phyloP scores from a whole-genome alignment of 75 land plant genomes.

The Isoetes taiwanensis region DNA sequence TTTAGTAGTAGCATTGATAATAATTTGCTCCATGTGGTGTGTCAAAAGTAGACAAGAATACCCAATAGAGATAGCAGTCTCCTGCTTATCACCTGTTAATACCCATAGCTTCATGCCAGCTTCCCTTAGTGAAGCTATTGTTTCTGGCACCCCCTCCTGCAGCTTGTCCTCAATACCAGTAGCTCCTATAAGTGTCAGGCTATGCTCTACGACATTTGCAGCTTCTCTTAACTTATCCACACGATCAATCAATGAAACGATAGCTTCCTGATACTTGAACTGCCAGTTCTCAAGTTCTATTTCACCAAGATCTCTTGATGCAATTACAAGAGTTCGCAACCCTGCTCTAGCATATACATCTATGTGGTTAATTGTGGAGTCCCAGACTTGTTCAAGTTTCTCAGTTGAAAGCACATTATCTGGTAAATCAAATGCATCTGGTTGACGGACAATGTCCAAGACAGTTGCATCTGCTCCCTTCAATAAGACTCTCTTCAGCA shows the following conservation, averaged over 20 bases:
- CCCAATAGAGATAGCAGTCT: constrained; percentile 96
- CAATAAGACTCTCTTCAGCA: too few relatives aligned
- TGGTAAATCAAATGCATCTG: too few relatives aligned
- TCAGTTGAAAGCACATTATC: too few relatives aligned
- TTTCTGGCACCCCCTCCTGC: constrained; percentile 89
- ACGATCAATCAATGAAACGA: constrained; percentile 51
- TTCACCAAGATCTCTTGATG: constrained; percentile 39
- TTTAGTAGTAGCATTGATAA: constrained; percentile 48
- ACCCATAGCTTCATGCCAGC: constrained; percentile 99
- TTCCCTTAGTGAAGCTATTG: constrained; percentile 65
- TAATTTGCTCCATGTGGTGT: constrained; percentile 60
- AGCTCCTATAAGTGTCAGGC: constrained; percentile 59
- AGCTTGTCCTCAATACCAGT: constrained; percentile 90
- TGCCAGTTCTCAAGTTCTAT: constrained; percentile 79
- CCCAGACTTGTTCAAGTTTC: too few relatives aligned
- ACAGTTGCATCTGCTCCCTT: too few relatives aligned
- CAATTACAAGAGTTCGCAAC: constrained; percentile 78
- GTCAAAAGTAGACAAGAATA: constrained; percentile 76
- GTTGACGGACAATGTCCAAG: too few relatives aligned
- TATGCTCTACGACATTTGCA: constrained; percentile 50
- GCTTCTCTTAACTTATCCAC: constrained; percentile 48
- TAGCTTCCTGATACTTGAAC: constrained; percentile 49
- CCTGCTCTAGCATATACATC: constrained; percentile 68
- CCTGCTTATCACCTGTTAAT: constrained; percentile 96
- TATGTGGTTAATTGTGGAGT: too few relatives aligned